Evolutionary conservation across 495 filamentous ascomycete species (phyloP).

Genomic region (Penicillium verhagenii): DNA sequence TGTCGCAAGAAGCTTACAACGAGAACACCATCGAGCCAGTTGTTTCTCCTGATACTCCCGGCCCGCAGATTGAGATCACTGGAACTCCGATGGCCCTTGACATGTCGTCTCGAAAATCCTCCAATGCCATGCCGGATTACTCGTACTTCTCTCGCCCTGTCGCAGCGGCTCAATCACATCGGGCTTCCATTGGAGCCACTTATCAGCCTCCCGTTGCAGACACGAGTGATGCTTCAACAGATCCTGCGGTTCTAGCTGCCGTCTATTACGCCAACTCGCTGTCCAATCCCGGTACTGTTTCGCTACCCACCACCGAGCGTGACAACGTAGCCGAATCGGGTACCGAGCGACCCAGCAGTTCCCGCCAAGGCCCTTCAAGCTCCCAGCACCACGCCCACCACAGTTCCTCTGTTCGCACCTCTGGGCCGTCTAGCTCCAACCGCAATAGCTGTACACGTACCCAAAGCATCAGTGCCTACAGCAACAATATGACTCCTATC

Average conservation of each 20-base stretch:
- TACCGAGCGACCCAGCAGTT: conserved; percentile 32
- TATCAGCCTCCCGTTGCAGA: conserved; percentile 19
- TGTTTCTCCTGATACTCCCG: conserved; percentile 40
- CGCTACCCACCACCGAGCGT: conserved; percentile 7
- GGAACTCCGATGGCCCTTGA: conserved; percentile 23
- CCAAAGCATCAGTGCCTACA: conserved; percentile 43
- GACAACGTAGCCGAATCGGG: conserved; percentile 22
- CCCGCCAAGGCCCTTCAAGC: conserved; percentile 23
- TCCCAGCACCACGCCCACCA: conserved; percentile 38
- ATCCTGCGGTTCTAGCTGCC: conserved; percentile 34
- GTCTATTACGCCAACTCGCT: conserved; percentile 32
- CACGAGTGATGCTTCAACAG: conserved; percentile 12
- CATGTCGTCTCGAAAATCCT: conserved; percentile 37
- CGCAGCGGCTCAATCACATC: conserved; percentile 6
- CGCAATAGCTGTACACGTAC: conserved; percentile 46
- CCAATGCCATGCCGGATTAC: conserved; percentile 35
- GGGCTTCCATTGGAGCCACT: conserved; percentile 15
- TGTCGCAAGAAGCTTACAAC: conserved; percentile 22
- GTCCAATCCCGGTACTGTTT: conserved; percentile 5
- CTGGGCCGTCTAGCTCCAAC: conserved; percentile 37
- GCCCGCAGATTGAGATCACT: conserved; percentile 43
- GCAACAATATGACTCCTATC: conserved; percentile 45
- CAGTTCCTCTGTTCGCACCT: conserved; percentile 37
- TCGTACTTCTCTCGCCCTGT: conserved; percentile 30
- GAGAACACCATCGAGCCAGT: conserved; percentile 41